Evolutionary conservation across 805 yeast species (phyloP), one percentile per base, ranked within the genome.

Genomic region (Scheffersomyces ergatensis): DNA sequence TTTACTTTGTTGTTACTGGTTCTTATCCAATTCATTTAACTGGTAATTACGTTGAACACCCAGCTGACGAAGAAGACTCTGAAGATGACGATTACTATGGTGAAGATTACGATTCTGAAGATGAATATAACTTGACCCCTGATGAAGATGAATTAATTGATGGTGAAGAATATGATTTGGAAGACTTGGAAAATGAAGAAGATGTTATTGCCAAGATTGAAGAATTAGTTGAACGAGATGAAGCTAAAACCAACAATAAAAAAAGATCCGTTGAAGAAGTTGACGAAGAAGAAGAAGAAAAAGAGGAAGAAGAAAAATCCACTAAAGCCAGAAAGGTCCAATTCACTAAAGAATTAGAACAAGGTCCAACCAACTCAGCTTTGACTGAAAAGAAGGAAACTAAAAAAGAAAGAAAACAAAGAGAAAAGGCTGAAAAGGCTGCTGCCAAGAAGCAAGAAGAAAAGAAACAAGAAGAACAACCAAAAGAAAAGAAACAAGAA

Each of bases 11-110:
- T 59, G 97, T 87, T 43, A 85, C 96, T 47, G 99, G 99, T 60
- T 89, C 97, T 20, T 92, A 89, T 74, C 85, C 95, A 51, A 76
- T 93, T 51, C 95, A 92, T 65, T 73, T 93, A 55, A 76, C 87
- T 53, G 99, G 99, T 74, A 92, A 93, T 83, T 89, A 84, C 70
- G 84, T 93, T 60, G 95, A 87, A 67, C 97, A 90, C 68, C 97
- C 98, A 65, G 88, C 82, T 57, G 96, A 90, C 58, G 80, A 73
- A 33, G 84, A 78, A 39, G 78, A 73, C 43, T 77, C 75, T 38
- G 80, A 72, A 38, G 78, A 74, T 34, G 78, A 74, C 34, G 76
- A 73, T 31, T 78, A 76, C 20, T 74, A 70, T 39, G 78, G 73
- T 34, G 77, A 71, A 39, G 77, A 73, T 33, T 78, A 76, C 23